Evolutionary conservation across 768 basidiomycete genomes (phyloP), one percentile per base, ranked within the genome.

Genomic region (Termitomyces sp.): DNA sequence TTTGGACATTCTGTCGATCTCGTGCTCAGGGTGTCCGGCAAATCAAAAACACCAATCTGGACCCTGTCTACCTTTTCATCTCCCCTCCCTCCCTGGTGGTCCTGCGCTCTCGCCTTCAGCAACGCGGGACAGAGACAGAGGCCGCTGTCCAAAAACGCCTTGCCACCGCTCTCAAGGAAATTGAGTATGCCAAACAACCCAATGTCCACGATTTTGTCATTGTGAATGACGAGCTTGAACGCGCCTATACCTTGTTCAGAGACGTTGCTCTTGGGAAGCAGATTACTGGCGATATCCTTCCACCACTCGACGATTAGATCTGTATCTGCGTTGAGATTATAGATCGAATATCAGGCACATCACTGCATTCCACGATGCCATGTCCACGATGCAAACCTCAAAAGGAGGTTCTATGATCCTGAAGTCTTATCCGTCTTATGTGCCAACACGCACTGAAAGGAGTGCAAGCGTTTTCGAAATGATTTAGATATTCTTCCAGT

Each of bases 21-120:
- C 59, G 61, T 55, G 61, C 57, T 40, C 74, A 96, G 93, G 96
- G 96, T 54, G 92, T 98, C 62, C 89, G 86, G 60, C 92, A 96
- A 74, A 89, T 98, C 69, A 97, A 96, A 71, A 77, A 84, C 56
- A 93, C 93, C 34, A 74, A 83, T 57, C 77, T 98, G 40, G 83
- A 92, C 70, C 92, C 96, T 15, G 81, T 97, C 64, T 97, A 89
- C 73, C 82, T 96, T 64, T 98, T 98, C 76, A 85, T 98, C 72
- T 87, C 93, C 0, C 96, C 96, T 0, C 96, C 96, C 0, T 85
- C 88, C 14, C 76, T 96, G 73, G 40, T 81, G n/a, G 78, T 76
- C 10, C 86, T 98, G 42, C 84, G 86, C 31, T 63, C 74, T 4
- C 89, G 96, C 48, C 81, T 98, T 5, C 80, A 81, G 31, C 80